A percentile compares a stretch with the other conserved stretches of the same genome.
Conservation (phyloP, 441 rosid species). For the Omphalea diandra region DNA sequence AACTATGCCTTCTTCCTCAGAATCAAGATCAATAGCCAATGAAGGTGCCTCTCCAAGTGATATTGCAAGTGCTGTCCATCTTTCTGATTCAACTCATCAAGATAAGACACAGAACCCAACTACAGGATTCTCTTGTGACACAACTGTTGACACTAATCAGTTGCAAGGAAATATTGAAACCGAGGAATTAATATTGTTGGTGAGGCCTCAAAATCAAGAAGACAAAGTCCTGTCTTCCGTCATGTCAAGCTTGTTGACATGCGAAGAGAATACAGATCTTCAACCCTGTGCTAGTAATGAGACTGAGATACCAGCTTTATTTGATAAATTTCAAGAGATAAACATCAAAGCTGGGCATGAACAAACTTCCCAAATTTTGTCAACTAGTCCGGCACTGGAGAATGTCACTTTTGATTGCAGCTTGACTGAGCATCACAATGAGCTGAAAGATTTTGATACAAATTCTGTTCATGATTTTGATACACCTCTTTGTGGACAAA, state of each 20-base stretch:
- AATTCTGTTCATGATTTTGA: slow-evolving; percentile 7
- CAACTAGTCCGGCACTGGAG: slow-evolving; percentile 17
- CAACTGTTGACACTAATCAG: slow-evolving; percentile 25
- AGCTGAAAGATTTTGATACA: slow-evolving; percentile 22
- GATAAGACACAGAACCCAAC: slow-evolving; percentile 25
- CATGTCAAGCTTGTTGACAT: slow-evolving; percentile 13
- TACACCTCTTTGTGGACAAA: not conserved
- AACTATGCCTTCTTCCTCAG: slow-evolving; percentile 23
- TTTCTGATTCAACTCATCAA: slow-evolving; percentile 19
- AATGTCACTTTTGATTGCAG: slow-evolving; percentile 14
- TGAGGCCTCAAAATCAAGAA: slow-evolving; percentile 27
- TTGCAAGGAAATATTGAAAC: slow-evolving; percentile 28
- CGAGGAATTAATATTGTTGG: slow-evolving; percentile 47
- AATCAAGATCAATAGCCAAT: slow-evolving; percentile 12
- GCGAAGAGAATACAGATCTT: slow-evolving; percentile 17
- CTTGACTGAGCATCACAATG: slow-evolving; percentile 4
- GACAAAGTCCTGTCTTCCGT: slow-evolving; percentile 10
- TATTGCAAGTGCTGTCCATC: slow-evolving; percentile 16
- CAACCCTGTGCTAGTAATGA: slow-evolving; percentile 19
- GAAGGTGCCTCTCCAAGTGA: slow-evolving; percentile 22
- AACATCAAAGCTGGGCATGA: slow-evolving; percentile 20
- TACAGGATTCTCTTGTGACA: slow-evolving; percentile 13
- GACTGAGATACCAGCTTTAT: slow-evolving; percentile 20
- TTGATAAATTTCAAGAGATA: slow-evolving; percentile 24
- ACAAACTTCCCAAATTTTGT: slow-evolving; percentile 5